Evolutionary conservation across 805 yeast genomes (phyloP).

Genomic region (Myxozyma kluyveri): DNA sequence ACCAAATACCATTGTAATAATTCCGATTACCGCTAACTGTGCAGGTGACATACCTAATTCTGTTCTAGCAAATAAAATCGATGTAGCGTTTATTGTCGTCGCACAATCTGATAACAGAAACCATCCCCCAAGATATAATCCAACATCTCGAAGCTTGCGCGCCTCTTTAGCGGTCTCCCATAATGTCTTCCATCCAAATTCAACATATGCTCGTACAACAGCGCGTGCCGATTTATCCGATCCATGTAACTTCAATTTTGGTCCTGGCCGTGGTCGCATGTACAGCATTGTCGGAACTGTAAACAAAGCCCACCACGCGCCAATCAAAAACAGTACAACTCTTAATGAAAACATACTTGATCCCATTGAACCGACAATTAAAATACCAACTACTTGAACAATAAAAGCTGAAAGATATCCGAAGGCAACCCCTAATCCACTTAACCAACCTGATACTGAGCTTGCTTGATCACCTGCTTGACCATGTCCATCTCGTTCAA

Average conservation of each 20-base stretch:
- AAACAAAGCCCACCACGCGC: slow-evolving; percentile 74
- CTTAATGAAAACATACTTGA: slow-evolving; percentile 48
- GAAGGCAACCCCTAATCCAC: slow-evolving; percentile 67
- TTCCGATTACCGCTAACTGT: slow-evolving; percentile 61
- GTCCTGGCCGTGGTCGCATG: slow-evolving; percentile 48
- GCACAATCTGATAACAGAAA: slow-evolving; percentile 71
- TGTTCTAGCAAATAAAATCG: slow-evolving; percentile 70
- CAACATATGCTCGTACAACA: slow-evolving; percentile 40
- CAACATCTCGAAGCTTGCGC: slow-evolving; percentile 58
- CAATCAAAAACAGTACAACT: slow-evolving; percentile 60
- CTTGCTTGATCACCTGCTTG: slow-evolving; percentile 14
- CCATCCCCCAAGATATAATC: slow-evolving; percentile 70
- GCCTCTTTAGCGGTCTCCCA: slow-evolving; percentile 58
- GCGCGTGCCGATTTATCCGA: slow-evolving; percentile 10
- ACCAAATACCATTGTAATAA: slow-evolving; percentile 64
- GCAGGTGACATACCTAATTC: slow-evolving; percentile 68
- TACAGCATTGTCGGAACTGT: slow-evolving; percentile 58
- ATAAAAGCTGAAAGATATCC: slow-evolving; percentile 69
- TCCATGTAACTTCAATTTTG: slow-evolving; percentile 34
- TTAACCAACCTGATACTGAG: slow-evolving; percentile 40
- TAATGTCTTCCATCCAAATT: slow-evolving; percentile 63
- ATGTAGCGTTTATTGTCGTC: slow-evolving; percentile 77
- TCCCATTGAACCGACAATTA: slow-evolving; percentile 45
- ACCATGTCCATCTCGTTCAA: slow-evolving; percentile 7
- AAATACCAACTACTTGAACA: slow-evolving; percentile 55